These are phyloP conservation scores for Penicillium nordicum DNA, from an alignment of 2,329 filamentous ascomycete genomes.

Conservation along the genomic window DNA sequence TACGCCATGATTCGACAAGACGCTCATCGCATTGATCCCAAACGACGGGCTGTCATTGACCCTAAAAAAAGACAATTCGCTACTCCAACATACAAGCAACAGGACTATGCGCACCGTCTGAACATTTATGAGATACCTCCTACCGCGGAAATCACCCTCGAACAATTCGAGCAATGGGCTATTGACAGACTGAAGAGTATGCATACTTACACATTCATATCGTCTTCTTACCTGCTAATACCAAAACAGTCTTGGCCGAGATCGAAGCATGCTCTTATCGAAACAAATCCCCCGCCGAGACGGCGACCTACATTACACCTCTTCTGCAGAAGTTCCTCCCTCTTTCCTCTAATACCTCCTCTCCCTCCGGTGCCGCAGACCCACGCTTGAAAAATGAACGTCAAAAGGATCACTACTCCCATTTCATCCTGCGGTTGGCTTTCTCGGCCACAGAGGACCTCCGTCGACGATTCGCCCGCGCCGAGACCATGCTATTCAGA, in stretches of 20 bases:
- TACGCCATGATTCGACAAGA: conserved; percentile 45
- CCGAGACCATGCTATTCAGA: conserved; percentile 86
- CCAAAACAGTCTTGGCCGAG: conserved; percentile 38
- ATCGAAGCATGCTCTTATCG: conserved; percentile 93
- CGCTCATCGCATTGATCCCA: conserved; percentile 52
- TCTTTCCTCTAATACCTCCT: conserved; percentile 70
- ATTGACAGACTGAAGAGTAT: conserved; percentile 82
- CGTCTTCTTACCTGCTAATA: neutral
- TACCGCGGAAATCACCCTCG: conserved; percentile 89
- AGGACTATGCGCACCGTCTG: conserved; percentile 77
- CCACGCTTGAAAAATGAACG: conserved; percentile 64
- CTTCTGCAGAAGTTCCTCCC: conserved; percentile 84
- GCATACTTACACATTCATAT: conserved; percentile 9
- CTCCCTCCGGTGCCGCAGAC: conserved; percentile 49
- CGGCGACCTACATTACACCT: conserved; percentile 75
- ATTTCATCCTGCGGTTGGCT: conserved; percentile 91
- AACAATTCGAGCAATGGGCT: conserved; percentile 98
- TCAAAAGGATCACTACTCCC: conserved; percentile 94
- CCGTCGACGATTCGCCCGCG: conserved; percentile 75
- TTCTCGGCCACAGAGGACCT: conserved; percentile 91
- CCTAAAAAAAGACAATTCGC: conserved; percentile 85
- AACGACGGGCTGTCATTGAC: conserved; percentile 73
- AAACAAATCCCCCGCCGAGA: conserved; percentile 81
- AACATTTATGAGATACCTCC: conserved; percentile 90
- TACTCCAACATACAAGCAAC: conserved; percentile 68